Conservation (phyloP, 1,139 yeast species). For the Saccharomyces hybrid region DNA sequence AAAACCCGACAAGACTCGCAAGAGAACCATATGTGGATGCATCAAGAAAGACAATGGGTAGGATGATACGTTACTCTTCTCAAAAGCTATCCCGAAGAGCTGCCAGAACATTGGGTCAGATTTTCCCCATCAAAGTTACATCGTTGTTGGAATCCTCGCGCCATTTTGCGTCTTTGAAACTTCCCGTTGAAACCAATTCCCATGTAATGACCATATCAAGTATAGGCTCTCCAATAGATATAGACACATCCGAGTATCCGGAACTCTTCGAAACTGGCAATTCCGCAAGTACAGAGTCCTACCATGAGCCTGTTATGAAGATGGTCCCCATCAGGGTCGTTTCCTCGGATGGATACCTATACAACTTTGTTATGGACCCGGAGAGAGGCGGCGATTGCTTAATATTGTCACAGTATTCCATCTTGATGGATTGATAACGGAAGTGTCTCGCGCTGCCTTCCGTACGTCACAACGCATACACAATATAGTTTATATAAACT, state of each 20-base stretch:
- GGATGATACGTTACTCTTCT: slow-evolving; percentile 53
- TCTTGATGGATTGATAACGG: neutral
- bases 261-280: slow-evolving; percentile 14
- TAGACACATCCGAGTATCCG: slow-evolving; percentile 18
- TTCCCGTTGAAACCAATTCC: slow-evolving; percentile 41
- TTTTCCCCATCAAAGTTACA: slow-evolving; percentile 65
- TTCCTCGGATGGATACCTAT: slow-evolving; percentile 80
- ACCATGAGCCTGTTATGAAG: slow-evolving; percentile 21
- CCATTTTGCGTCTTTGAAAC: slow-evolving; percentile 87
- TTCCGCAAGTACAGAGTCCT: neutral
- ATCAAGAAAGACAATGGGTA: slow-evolving; percentile 60
- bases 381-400: slow-evolving; percentile 93
- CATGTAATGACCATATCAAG: slow-evolving; percentile 14
- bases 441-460: neutral
- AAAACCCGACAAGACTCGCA: slow-evolving; percentile 8
- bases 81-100: slow-evolving; percentile 55
- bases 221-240: slow-evolving; percentile 16
- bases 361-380: slow-evolving; percentile 78
- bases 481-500: neutral
- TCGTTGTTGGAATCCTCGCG: slow-evolving; percentile 87
- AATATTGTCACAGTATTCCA: slow-evolving; percentile 58
- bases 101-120: slow-evolving; percentile 83
- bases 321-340: slow-evolving; percentile 44
- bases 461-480: neutral
- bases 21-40: slow-evolving; percentile 63